phyloP scores from a whole-genome alignment of 1,284 basidiomycete genomes.

The Sphagnurus paluster region DNA sequence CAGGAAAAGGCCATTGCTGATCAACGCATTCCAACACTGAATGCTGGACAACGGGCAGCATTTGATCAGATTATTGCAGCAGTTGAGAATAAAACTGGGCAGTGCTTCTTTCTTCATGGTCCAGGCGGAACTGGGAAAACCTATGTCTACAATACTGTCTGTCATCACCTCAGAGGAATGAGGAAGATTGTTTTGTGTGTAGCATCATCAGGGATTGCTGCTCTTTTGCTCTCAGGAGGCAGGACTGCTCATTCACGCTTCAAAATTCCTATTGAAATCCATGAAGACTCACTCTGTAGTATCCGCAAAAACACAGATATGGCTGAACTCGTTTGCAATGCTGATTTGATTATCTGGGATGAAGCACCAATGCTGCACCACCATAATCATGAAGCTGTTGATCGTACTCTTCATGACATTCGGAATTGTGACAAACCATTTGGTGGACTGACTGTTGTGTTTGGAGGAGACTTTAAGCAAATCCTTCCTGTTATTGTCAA shows the following conservation, averaged over 20 bases:
- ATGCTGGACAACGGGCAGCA: conserved; percentile 35
- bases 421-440: conserved; percentile 27
- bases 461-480: conserved; percentile 42
- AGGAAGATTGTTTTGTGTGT: conserved; percentile 40
- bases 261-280: conserved; percentile 39
- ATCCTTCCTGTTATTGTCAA: conserved; percentile 30
- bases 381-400: not conserved
- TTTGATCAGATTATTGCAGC: conserved; percentile 34
- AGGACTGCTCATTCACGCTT: conserved; percentile 44
- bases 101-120: conserved; percentile 45
- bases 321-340: conserved; percentile 18
- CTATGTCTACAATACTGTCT: conserved; percentile 43
- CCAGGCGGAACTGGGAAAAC: conserved; percentile 52
- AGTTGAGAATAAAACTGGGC: conserved; percentile 23
- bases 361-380: conserved; percentile 6
- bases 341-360: conserved; percentile 10
- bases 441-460: conserved; percentile 39
- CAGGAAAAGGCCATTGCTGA: conserved; percentile 17
- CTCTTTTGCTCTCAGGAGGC: conserved; percentile 40
- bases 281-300: conserved; percentile 29
- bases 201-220: conserved; percentile 46
- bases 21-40: conserved; percentile 23
- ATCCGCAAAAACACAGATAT: conserved; percentile 28
- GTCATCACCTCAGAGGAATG: conserved; percentile 26
- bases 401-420: conserved; percentile 24